Conservation (phyloP, 164 flowering plant species). For the Magnolia officinalis region DNA sequence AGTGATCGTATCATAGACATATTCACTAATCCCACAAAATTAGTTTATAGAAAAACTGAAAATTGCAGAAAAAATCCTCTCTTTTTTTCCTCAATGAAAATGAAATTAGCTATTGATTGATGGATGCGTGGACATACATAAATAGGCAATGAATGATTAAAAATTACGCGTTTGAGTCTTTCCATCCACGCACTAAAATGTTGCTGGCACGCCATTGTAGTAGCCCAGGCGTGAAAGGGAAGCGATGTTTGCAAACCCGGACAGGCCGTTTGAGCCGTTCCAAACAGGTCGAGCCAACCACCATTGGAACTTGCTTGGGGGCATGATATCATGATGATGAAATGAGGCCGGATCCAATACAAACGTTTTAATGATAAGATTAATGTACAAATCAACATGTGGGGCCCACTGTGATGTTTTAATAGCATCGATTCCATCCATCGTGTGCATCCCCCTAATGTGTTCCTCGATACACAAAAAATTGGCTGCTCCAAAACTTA, state of each 20-base stretch:
- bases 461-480: too few species aligned
- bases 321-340: too few species aligned
- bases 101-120: neutral
- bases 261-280: neutral
- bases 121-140: neutral
- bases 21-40: neutral
- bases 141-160: neutral
- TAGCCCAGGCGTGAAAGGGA: neutral
- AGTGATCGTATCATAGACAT: neutral
- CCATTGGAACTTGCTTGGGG: too few species aligned
- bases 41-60: neutral
- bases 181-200: neutral
- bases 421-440: too few species aligned
- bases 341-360: too few species aligned
- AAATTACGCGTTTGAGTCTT: neutral
- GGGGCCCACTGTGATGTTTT: too few species aligned
- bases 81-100: neutral
- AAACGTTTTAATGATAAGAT: too few species aligned
- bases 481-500: too few species aligned
- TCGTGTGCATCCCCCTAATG: too few species aligned
- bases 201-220: neutral
- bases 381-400: too few species aligned
- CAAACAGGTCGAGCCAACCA: too few species aligned
- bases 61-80: neutral
- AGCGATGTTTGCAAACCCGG: neutral